Base-by-base conservation (phyloP, 2,329 filamentous ascomycete genomes). In the Colletotrichum sp. region DNA sequence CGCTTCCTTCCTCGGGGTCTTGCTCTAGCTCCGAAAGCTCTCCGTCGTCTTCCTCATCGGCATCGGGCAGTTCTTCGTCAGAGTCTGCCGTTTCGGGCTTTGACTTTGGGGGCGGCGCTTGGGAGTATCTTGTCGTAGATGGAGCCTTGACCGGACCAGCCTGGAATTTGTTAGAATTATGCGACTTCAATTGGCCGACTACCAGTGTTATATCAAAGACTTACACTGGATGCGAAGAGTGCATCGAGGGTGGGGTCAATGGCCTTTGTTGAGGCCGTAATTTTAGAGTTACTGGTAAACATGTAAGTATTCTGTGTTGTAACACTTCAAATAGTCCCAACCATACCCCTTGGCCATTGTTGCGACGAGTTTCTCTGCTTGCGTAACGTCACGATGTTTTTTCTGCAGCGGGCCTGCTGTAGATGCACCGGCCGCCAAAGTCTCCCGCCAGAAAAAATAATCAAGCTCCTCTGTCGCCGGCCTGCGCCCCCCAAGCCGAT, bases 201-300 rank as follows among this genome's bases (percentile, higher is more conserved):
- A 24, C n/a, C 44, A 55, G 10, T 24, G 60, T 28, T 16, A 16
- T 62, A 28, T 39, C 21, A 34, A 21, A 62, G 75, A 90, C 93
- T 87, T 90, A 95, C 94, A 88, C 94, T 95, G 73, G 89, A 88
- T 73, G 93, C 90, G 85, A 96, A 96, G 52, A 96, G 89, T 77
- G 93, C 92, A 81, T 93, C 89, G 79, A 96, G 87, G 72, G 89
- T 86, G 83, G 94, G 93, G 87, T 96, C 94, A 76, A 95, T 88
- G 76, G 89, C 88, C 83, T 90, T 90, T 72, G 87, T 85, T 44
- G 88, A 85, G 77, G 87, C 87, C 68, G 83, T 79, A 76, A 91
- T 80, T 72, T 80, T 67, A 74, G 49, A 60, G 30, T 68, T 75
- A 34, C 39, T 71, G 9, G 10, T 7, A 7, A 2, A 3, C 1